Conservation (phyloP, 805 yeast genomes). For the Yueomyces sinensis region DNA sequence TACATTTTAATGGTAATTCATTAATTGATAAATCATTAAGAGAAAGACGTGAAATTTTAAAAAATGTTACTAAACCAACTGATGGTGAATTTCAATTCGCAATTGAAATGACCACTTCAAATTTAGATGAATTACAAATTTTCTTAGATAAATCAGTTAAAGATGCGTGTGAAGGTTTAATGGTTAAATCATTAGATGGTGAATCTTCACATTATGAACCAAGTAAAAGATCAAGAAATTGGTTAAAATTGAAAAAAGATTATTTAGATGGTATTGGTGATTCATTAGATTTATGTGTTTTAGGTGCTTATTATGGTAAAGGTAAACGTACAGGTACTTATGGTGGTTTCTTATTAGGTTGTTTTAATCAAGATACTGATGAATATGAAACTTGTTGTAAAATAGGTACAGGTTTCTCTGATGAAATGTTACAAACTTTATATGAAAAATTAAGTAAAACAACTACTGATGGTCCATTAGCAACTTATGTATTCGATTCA, state of each 20-base stretch:
- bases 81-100: conserved; percentile 80
- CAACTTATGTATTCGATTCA: conserved; percentile 56
- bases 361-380: conserved; percentile 82
- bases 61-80: conserved; percentile 41
- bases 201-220: conserved; percentile 81
- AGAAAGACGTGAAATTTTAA: conserved; percentile 54
- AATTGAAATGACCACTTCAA: conserved; percentile 53
- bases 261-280: conserved; percentile 93
- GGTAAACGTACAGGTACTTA: conserved; percentile 93
- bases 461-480: conserved; percentile 49
- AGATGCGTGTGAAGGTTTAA: conserved; percentile 87
- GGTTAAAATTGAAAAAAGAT: conserved; percentile 93
- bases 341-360: conserved; percentile 87
- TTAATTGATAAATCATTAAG: conserved; percentile 51
- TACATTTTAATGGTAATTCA: conserved; percentile 63
- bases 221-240: conserved; percentile 83
- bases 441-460: conserved; percentile 53
- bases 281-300: conserved; percentile 80
- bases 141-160: conserved; percentile 83
- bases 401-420: conserved; percentile 94
- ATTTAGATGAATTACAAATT: conserved; percentile 58
- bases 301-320: conserved; percentile 87
- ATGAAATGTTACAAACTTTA: conserved; percentile 56
- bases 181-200: conserved; percentile 85
- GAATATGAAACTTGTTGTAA: conserved; percentile 93